Evolutionary conservation across 2,329 filamentous ascomycete genomes (phyloP).

Genomic region (Aspergillus terreus): DNA sequence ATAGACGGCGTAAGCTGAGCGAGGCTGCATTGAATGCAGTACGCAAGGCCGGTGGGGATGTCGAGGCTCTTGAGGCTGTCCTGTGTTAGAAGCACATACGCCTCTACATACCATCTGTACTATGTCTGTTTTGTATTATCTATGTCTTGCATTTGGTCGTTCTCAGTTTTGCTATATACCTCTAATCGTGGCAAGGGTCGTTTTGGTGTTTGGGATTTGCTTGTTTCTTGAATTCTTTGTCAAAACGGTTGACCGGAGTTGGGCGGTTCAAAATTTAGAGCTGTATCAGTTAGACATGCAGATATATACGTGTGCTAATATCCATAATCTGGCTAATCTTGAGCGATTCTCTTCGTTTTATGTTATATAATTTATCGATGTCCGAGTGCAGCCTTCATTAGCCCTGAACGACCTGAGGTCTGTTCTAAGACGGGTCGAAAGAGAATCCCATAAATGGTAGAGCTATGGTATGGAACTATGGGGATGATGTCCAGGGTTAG

Average conservation of each 20-base stretch:
- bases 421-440: too few species aligned
- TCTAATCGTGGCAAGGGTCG: conserved; percentile 24
- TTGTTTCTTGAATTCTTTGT: neutral
- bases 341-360: neutral
- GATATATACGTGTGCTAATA: neutral
- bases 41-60: conserved; percentile 43
- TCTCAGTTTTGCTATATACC: neutral
- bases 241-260: conserved; percentile 8
- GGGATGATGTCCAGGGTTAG: too few species aligned
- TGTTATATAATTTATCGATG: neutral
- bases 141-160: conserved; percentile 7
- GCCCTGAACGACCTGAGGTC: too few species aligned
- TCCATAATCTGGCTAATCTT: neutral
- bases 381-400: neutral
- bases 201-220: conserved; percentile 17
- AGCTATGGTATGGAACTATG: too few species aligned
- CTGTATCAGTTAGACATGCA: neutral
- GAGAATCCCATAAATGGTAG: too few species aligned
- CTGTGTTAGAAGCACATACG: conserved; percentile 26
- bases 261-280: conserved; percentile 3
- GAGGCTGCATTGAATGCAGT: conserved; percentile 43
- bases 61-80: conserved; percentile 41
- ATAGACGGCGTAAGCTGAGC: conserved; percentile 57
- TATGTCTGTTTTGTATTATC: conserved; percentile 10
- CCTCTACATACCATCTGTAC: conserved; percentile 2